Evolutionary conservation across 2,329 filamentous ascomycete genomes (phyloP).

Genomic region (Aspergillus sergii): DNA sequence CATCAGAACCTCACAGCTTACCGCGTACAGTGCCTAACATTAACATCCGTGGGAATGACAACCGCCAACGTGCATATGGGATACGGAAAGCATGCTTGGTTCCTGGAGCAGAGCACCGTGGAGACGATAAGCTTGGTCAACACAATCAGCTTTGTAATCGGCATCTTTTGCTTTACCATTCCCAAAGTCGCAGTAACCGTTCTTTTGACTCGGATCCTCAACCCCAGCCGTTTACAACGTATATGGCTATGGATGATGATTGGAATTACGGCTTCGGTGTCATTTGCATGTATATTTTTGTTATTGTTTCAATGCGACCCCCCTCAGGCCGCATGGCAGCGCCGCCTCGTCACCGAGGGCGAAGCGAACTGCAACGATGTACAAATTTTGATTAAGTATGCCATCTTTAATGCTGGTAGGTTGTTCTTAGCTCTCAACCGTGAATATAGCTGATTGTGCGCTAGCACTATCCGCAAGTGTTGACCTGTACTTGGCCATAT

Average conservation of each 20-base stretch:
- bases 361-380: conserved; percentile 40
- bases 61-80: conserved; percentile 41
- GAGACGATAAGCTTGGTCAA: conserved; percentile 29
- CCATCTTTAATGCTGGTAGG: conserved; percentile 42
- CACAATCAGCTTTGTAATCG: conserved; percentile 29
- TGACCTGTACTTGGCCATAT: conserved; percentile 38
- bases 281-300: conserved; percentile 43
- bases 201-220: conserved; percentile 32
- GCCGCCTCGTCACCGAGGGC: conserved; percentile 26
- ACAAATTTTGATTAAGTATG: conserved; percentile 43
- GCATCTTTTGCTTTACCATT: conserved; percentile 32
- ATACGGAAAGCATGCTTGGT: conserved; percentile 43
- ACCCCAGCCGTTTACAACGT: conserved; percentile 23
- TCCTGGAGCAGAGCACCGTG: conserved; percentile 33
- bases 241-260: conserved; percentile 32
- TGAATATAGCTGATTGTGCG: background rate
- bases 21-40: conserved; percentile 13
- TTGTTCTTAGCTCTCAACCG: conserved; percentile 22
- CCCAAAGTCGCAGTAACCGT: conserved; percentile 34
- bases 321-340: conserved; percentile 42
- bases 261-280: conserved; percentile 30
- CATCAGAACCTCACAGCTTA: background rate
- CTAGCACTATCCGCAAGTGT: conserved; percentile 33
- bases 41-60: conserved; percentile 28
- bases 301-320: conserved; percentile 50